These are phyloP conservation scores for Monosiga brevicollis DNA, from an alignment of 78 protist species.

Conservation along the genomic window DNA sequence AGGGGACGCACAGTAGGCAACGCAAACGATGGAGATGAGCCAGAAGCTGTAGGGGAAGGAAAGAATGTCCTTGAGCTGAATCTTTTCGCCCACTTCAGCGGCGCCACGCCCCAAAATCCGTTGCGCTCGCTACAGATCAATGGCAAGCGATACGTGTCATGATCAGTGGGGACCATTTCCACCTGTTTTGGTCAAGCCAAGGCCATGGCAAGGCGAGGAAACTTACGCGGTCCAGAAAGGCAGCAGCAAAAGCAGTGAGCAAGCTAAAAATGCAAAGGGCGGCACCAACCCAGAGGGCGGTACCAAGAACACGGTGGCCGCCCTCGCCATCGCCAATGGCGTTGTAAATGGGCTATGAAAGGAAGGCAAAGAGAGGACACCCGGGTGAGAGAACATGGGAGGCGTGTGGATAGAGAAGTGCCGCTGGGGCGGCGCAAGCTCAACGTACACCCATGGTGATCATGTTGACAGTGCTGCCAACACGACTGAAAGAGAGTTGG, in stretches of 20 bases:
- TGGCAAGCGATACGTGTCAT: too few relatives aligned
- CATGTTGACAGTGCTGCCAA: conserved; percentile 46
- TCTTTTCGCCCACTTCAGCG: conserved; percentile 14
- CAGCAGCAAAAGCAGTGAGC: background rate
- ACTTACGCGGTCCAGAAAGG: conserved; percentile 10
- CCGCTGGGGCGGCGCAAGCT: too few relatives aligned
- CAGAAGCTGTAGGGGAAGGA: conserved; percentile 38
- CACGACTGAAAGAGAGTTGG: conserved; percentile 38
- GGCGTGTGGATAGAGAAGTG: too few relatives aligned
- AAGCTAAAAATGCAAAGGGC: conserved; percentile 33
- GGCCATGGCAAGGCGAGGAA: too few relatives aligned
- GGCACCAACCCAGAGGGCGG: conserved; percentile 30
- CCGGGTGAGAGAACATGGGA: too few relatives aligned
- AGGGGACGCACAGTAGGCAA: conserved; percentile 36
- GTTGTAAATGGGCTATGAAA: conserved; percentile 9
- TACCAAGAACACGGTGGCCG: background rate
- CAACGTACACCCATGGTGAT: conserved; percentile 1
- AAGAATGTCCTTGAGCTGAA: conserved; percentile 16
- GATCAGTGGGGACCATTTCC: too few relatives aligned
- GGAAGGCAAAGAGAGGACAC: too few relatives aligned
- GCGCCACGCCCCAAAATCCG: background rate
- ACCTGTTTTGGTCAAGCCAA: too few relatives aligned
- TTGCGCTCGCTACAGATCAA: background rate
- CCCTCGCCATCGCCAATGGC: conserved; percentile 16
- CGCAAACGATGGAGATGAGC: conserved; percentile 35